Evolutionary conservation across 768 basidiomycete species (phyloP).

Genomic region (Phlegmacium glaucopus): DNA sequence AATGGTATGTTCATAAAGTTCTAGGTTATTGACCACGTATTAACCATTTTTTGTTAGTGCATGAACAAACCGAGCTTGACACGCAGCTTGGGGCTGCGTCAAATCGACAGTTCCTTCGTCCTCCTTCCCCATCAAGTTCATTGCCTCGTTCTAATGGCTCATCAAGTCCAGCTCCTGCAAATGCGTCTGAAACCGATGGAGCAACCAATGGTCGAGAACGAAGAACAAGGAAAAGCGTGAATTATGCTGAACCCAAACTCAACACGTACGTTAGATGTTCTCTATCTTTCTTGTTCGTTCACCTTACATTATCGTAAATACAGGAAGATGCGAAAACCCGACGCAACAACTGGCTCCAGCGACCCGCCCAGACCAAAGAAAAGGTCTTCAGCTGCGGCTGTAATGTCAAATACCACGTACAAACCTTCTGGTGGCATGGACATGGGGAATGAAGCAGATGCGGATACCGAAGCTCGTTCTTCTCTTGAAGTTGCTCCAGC

Average conservation of each 20-base stretch:
- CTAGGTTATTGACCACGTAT: background rate
- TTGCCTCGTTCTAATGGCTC: slow-evolving; percentile 47
- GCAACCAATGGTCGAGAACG: slow-evolving; percentile 42
- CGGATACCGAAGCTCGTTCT: slow-evolving; percentile 37
- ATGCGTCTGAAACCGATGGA: slow-evolving; percentile 25
- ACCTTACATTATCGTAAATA: background rate
- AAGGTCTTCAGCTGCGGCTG: slow-evolving; percentile 42
- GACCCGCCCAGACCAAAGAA: slow-evolving; percentile 36
- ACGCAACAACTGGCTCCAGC: slow-evolving; percentile 40
- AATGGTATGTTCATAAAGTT: slow-evolving; percentile 27
- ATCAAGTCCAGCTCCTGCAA: slow-evolving; percentile 37
- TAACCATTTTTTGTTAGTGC: slow-evolving; percentile 10
- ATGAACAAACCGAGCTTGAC: slow-evolving; percentile 17
- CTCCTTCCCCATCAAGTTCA: slow-evolving; percentile 21
- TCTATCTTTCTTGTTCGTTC: slow-evolving; percentile 3
- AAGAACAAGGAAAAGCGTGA: slow-evolving; percentile 72
- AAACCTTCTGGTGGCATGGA: slow-evolving; percentile 21
- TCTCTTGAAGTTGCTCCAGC: slow-evolving; percentile 31
- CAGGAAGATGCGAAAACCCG: slow-evolving; percentile 90
- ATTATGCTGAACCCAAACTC: slow-evolving; percentile 85
- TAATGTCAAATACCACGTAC: slow-evolving; percentile 26
- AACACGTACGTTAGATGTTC: slow-evolving; percentile 63
- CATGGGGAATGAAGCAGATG: slow-evolving; percentile 28
- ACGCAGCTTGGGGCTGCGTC: slow-evolving; percentile 2
- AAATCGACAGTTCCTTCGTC: slow-evolving; percentile 21